These are phyloP conservation scores for Lenwebbia sp. DNA, from an alignment of 345 rosid genomes.

Conservation along the genomic window DNA sequence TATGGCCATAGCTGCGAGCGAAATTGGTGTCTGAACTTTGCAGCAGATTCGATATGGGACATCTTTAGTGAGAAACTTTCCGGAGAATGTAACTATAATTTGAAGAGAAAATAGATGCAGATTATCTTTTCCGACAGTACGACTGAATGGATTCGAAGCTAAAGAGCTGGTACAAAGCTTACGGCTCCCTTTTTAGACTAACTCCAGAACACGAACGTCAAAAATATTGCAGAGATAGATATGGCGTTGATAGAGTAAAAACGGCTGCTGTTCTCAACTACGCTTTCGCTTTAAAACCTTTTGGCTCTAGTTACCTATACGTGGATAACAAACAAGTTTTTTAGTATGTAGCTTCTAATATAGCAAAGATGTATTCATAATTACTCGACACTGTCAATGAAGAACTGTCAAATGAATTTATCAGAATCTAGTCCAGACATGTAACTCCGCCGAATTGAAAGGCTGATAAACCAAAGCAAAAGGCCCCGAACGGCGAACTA, in stretches of 20 bases:
- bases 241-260: neutral
- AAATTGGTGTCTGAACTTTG: neutral
- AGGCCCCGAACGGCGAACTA: neutral
- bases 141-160: neutral
- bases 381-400: neutral
- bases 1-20: neutral
- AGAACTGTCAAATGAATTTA: neutral
- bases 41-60: neutral
- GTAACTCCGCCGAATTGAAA: neutral
- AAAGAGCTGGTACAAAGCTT: neutral
- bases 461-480: neutral
- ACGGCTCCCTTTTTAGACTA: neutral
- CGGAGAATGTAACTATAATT: neutral
- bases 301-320: neutral
- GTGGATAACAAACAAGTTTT: neutral
- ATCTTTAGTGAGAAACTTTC: neutral
- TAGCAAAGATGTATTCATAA: neutral
- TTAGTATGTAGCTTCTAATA: neutral
- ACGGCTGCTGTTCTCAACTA: neutral
- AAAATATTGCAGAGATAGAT: neutral
- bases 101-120: neutral
- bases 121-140: neutral
- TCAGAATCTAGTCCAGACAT: neutral
- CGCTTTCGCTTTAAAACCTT: neutral
- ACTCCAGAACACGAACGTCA: neutral